Conservation (phyloP, 140 eudicot species). For the Senecio squalidus region DNA sequence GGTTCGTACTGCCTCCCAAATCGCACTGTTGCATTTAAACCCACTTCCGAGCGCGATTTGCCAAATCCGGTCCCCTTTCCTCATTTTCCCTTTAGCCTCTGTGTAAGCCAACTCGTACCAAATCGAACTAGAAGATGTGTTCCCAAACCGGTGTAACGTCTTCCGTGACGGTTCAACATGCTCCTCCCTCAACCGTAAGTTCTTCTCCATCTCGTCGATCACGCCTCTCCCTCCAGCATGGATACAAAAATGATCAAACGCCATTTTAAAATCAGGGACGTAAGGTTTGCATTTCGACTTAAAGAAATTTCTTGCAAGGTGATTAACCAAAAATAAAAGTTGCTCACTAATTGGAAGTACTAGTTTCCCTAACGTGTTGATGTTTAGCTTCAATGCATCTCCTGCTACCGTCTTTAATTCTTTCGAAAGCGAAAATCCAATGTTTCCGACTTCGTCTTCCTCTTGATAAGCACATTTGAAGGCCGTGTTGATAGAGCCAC, state of each 20-base stretch:
- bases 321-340: slow-evolving; percentile 31
- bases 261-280: slow-evolving; percentile 52
- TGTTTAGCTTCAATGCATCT: slow-evolving; percentile 45
- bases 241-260: slow-evolving; percentile 57
- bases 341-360: slow-evolving; percentile 59
- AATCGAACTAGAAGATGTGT: slow-evolving; percentile 66
- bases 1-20: slow-evolving; percentile 50
- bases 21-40: slow-evolving; percentile 62
- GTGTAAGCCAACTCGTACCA: slow-evolving; percentile 62
- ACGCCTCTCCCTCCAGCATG: slow-evolving; percentile 74
- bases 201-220: slow-evolving; percentile 64
- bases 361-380: slow-evolving; percentile 45
- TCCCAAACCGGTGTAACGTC: slow-evolving; percentile 68
- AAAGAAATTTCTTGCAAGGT: slow-evolving; percentile 25
- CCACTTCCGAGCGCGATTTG: slow-evolving; percentile 67
- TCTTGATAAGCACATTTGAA: slow-evolving; percentile 41
- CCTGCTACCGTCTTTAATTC: slow-evolving; percentile 51
- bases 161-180: slow-evolving; percentile 62
- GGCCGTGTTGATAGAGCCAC: slow-evolving; percentile 23
- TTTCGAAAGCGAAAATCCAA: slow-evolving; percentile 51
- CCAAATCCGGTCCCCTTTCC: slow-evolving; percentile 51
- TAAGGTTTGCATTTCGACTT: slow-evolving; percentile 34
- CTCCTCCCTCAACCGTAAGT: slow-evolving; percentile 24
- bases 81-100: slow-evolving; percentile 54
- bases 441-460: slow-evolving; percentile 39